These are phyloP conservation scores for Fusarium coffeatum DNA, from an alignment of 2,329 filamentous ascomycete genomes.

Conservation along the genomic window DNA sequence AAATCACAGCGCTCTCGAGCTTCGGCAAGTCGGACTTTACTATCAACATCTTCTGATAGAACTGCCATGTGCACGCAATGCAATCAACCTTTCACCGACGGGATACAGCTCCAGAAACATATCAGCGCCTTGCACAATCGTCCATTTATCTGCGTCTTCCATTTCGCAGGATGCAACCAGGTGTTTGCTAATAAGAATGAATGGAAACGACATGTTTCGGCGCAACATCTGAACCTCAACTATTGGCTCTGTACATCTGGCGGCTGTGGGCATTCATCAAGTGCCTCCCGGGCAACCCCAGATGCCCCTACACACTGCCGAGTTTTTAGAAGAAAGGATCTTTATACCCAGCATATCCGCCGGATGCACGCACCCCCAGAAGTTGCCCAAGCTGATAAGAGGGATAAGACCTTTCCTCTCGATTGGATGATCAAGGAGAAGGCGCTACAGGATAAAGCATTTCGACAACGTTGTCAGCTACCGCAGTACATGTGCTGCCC, in stretches of 20 bases:
- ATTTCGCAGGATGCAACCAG: slow-evolving; percentile 77
- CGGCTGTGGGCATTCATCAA: slow-evolving; percentile 57
- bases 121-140: slow-evolving; percentile 66
- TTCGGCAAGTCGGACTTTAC: slow-evolving; percentile 11
- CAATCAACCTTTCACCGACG: slow-evolving; percentile 56
- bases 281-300: slow-evolving; percentile 25
- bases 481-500: slow-evolving; percentile 73
- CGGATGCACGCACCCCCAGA: slow-evolving; percentile 78
- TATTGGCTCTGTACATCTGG: slow-evolving; percentile 82
- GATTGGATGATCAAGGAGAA: slow-evolving; percentile 67
- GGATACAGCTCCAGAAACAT: slow-evolving; percentile 60
- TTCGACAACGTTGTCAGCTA: slow-evolving; percentile 68
- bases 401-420: slow-evolving; percentile 49
- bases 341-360: slow-evolving; percentile 88
- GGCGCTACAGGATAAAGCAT: slow-evolving; percentile 67
- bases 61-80: slow-evolving; percentile 37
- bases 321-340: slow-evolving; percentile 89
- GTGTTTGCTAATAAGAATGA: slow-evolving; percentile 88
- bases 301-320: slow-evolving; percentile 63
- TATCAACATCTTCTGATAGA: slow-evolving; percentile 4
- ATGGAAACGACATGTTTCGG: slow-evolving; percentile 90
- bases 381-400: slow-evolving; percentile 48
- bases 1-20: slow-evolving; percentile 6
- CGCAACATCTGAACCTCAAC: slow-evolving; percentile 79
- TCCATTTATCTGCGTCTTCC: slow-evolving; percentile 81